Evolutionary conservation across 2,329 filamentous ascomycete genomes (phyloP), one percentile per base, ranked within the genome.

Genomic region (Sclerotinia minor): DNA sequence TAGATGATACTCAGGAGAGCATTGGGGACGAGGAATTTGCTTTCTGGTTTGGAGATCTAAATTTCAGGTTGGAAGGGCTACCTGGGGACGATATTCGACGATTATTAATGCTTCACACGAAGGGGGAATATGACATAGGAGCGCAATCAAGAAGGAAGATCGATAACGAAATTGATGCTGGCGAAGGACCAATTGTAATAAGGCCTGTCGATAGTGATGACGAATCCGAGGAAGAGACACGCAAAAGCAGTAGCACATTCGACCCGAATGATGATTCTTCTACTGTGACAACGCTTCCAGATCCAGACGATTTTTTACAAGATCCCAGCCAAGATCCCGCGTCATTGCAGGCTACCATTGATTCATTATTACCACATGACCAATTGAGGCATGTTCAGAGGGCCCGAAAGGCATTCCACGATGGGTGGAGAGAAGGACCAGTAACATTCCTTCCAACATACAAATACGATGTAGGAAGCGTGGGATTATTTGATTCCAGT

Each of bases 1-100:
- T 85, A 1, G 83, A 88, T 49, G 87, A 89, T n/a, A 86, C 89
- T 29, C 81, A 83, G 0, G 87, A 91, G 64, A 85, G 82, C 47
- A 89, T 99, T 71, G 94, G 92, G 0, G 91, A 96, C 50, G 94
- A 96, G 72, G 95, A 99, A 76, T 93, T 97, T 79, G 88, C 89
- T 0, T 97, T 99, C 75, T 98, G 94, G 92, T 92, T 97, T 75
- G 95, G 95, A 8, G 95, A 99, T 78, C 83, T 99, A 53, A 99
- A 99, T 77, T 99, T 97, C 76, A 87, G 95, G 44, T 83, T 99
- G 0, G 92, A 96, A 63, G 92, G 90, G 55, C 85, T 98, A 60
- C 92, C 94, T 0, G 94, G 93, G 0, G 91, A 95, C 49, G 95
- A 99, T 77, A 95, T 99, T 58, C 86, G 94, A 44, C 87, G 91